Conservation (phyloP, 2,329 filamentous ascomycete species). For the Talaromyces islandicus region DNA sequence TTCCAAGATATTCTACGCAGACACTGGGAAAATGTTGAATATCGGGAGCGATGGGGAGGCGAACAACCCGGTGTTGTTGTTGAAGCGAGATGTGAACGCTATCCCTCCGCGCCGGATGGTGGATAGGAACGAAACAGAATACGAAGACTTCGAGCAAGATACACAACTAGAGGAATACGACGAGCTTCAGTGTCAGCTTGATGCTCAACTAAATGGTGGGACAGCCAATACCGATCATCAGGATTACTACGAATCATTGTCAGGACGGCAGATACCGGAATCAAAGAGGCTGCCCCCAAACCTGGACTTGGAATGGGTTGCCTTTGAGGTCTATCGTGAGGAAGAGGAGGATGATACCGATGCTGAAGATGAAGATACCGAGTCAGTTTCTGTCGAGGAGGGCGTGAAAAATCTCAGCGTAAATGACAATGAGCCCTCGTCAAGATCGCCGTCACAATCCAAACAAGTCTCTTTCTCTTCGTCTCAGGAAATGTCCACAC, state of each 20-base stretch:
- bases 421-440: slow-evolving; percentile 15
- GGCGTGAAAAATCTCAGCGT: slow-evolving; percentile 46
- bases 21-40: slow-evolving; percentile 83
- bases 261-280: slow-evolving; percentile 29
- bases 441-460: slow-evolving; percentile 3
- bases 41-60: slow-evolving; percentile 64
- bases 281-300: slow-evolving; percentile 63
- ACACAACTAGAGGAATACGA: slow-evolving; percentile 33
- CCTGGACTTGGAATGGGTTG: slow-evolving; percentile 85
- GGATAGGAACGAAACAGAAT: slow-evolving; percentile 38
- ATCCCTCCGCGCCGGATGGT: slow-evolving; percentile 56
- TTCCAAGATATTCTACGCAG: slow-evolving; percentile 88
- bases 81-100: slow-evolving; percentile 66
- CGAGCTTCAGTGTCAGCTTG: slow-evolving; percentile 32
- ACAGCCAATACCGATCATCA: background rate
- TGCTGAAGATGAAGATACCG: slow-evolving; percentile 5
- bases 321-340: slow-evolving; percentile 75
- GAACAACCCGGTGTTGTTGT: slow-evolving; percentile 66
- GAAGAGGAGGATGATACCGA: slow-evolving; percentile 48
- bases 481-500: slow-evolving; percentile 16
- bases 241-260: slow-evolving; percentile 17
- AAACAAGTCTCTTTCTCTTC: slow-evolving; percentile 16
- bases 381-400: slow-evolving; percentile 25
- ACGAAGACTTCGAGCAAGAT: slow-evolving; percentile 18
- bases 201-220: slow-evolving; percentile 29